These are phyloP conservation scores for Capsicum pubescens DNA, from an alignment of 257 asterid genomes.

Conservation along the genomic window DNA sequence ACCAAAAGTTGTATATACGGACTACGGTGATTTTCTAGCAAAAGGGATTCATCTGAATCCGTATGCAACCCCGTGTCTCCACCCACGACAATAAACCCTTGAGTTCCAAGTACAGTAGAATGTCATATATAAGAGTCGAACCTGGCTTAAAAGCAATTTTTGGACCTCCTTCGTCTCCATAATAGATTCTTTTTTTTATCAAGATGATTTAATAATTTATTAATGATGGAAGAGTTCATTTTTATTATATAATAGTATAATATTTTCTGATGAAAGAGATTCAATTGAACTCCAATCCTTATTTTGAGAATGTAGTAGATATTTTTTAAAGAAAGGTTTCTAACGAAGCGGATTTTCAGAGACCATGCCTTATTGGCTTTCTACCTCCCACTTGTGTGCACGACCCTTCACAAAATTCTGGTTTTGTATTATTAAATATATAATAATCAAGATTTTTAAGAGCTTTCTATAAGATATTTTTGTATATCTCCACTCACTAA, in stretches of 20 bases:
- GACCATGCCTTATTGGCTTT: not conserved
- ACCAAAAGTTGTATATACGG: too few relatives aligned
- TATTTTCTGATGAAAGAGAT: not conserved
- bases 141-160: not conserved
- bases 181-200: not conserved
- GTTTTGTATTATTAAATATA: not conserved
- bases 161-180: not conserved
- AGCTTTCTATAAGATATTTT: not conserved
- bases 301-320: too few relatives aligned
- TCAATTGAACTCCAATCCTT: too few relatives aligned
- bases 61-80: too few relatives aligned
- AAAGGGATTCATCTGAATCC: too few relatives aligned
- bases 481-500: not conserved
- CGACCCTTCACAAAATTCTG: not conserved
- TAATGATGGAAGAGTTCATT: not conserved
- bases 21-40: too few relatives aligned
- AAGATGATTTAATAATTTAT: not conserved
- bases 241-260: not conserved
- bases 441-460: slow-evolving; percentile 26
- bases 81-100: not conserved
- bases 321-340: not conserved
- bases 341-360: slow-evolving; percentile 15
- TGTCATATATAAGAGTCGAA: not conserved
- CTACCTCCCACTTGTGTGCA: not conserved
- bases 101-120: not conserved